These are phyloP conservation scores for Sesbania bispinosa DNA, from an alignment of 306 rosid species.

Conservation along the genomic window DNA sequence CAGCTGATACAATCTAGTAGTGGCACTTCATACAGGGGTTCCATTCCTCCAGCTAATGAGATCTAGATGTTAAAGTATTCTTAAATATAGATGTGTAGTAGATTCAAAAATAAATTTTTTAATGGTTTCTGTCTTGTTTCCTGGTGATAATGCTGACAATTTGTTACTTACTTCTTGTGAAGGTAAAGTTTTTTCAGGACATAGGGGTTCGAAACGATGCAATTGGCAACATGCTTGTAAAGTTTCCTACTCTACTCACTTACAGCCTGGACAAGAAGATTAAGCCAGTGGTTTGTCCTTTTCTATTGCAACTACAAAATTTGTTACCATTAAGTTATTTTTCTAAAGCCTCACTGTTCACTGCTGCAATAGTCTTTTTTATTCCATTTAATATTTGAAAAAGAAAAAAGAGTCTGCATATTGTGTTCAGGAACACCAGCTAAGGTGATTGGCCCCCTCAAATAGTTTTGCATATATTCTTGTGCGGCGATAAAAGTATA, in stretches of 20 bases:
- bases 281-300: slow-evolving; percentile 76
- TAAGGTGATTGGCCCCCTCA: neutral
- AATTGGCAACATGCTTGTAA: slow-evolving; percentile 90
- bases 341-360: neutral
- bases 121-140: slow-evolving; percentile 18
- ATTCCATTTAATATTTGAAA: neutral
- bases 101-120: neutral
- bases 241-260: slow-evolving; percentile 78
- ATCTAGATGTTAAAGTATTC: slow-evolving; percentile 8
- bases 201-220: slow-evolving; percentile 75
- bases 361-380: neutral
- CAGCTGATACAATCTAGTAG: neutral
- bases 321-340: neutral
- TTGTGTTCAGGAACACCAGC: neutral
- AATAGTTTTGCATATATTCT: neutral
- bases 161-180: slow-evolving; percentile 19
- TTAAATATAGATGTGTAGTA: neutral
- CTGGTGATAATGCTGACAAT: slow-evolving; percentile 16
- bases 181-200: slow-evolving; percentile 81
- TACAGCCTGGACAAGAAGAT: slow-evolving; percentile 90
- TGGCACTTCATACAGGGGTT: neutral
- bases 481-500: neutral
- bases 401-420: neutral
- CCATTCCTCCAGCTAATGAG: neutral
- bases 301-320: slow-evolving; percentile 15